phyloP scores from a whole-genome alignment of 768 basidiomycete genomes.

The Mycena leptocephala region DNA sequence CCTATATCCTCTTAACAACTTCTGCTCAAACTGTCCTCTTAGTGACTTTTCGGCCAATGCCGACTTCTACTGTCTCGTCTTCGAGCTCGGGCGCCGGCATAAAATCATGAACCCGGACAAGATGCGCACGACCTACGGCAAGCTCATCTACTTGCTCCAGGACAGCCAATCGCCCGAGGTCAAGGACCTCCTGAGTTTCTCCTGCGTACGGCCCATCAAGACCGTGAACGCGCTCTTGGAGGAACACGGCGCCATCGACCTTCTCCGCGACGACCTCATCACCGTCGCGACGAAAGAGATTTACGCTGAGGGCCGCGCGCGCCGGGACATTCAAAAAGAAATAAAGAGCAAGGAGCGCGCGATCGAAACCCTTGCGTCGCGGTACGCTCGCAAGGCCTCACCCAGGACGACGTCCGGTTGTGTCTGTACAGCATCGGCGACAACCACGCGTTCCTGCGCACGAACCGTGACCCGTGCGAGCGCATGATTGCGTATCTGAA shows the following conservation, averaged over 20 bases:
- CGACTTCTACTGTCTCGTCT: slow-evolving; percentile 85
- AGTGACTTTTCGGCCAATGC: slow-evolving; percentile 87
- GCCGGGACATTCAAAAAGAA: slow-evolving; percentile 88
- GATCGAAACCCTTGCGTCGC: slow-evolving; percentile 80
- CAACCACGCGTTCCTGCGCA: slow-evolving; percentile 90
- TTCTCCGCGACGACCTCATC: slow-evolving; percentile 85
- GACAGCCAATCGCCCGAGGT: slow-evolving; percentile 91
- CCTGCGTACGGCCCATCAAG: slow-evolving; percentile 84
- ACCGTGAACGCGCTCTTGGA: slow-evolving; percentile 82
- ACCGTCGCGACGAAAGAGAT: slow-evolving; percentile 89
- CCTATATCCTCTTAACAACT: too few species aligned
- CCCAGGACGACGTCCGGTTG: slow-evolving; percentile 80
- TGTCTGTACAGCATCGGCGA: slow-evolving; percentile 93
- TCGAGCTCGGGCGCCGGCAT: slow-evolving; percentile 88
- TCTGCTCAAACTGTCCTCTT: too few species aligned
- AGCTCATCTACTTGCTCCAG: slow-evolving; percentile 89
- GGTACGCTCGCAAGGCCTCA: slow-evolving; percentile 72
- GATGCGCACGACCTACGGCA: slow-evolving; percentile 92
- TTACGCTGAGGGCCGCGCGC: slow-evolving; percentile 77
- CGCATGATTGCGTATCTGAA: slow-evolving; percentile 86
- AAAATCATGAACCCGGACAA: slow-evolving; percentile 96
- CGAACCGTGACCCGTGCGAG: slow-evolving; percentile 92
- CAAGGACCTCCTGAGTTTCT: slow-evolving; percentile 84
- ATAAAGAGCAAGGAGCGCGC: slow-evolving; percentile 90
- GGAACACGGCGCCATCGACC: slow-evolving; percentile 72